These are phyloP conservation scores for Termitomyces titanicus DNA, from an alignment of 768 basidiomycete genomes.

Conservation along the genomic window DNA sequence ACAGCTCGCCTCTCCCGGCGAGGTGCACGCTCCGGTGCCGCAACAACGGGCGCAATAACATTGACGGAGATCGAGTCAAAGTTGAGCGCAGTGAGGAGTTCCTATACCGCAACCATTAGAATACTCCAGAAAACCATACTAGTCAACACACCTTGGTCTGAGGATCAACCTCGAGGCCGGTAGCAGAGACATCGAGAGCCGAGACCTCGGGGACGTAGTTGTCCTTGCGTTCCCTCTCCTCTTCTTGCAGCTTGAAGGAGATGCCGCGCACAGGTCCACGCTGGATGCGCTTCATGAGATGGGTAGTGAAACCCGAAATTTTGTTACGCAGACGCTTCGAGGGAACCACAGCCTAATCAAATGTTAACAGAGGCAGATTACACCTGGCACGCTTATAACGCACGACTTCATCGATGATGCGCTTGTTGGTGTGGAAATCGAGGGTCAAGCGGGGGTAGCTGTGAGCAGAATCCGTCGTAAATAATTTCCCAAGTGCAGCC, in stretches of 20 bases:
- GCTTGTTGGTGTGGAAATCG: slow-evolving; percentile 99
- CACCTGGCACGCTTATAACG: slow-evolving; percentile 11
- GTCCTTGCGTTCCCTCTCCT: slow-evolving; percentile 99
- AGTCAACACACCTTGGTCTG: slow-evolving; percentile 80
- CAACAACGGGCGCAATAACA: slow-evolving; percentile 62
- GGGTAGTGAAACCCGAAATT: slow-evolving; percentile 99
- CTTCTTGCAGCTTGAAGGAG: slow-evolving; percentile 99
- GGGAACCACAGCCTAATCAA: slow-evolving; percentile 77
- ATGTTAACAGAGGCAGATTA: background rate
- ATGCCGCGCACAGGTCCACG: slow-evolving; percentile 98
- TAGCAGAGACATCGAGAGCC: slow-evolving; percentile 77
- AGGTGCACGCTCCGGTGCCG: slow-evolving; percentile 64
- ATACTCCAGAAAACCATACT: background rate
- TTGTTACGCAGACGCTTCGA: slow-evolving; percentile 99
- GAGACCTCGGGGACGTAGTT: slow-evolving; percentile 99
- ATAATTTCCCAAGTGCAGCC: background rate
- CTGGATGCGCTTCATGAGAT: slow-evolving; percentile 99
- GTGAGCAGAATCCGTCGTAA: background rate
- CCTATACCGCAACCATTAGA: slow-evolving; percentile 39
- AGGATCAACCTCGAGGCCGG: slow-evolving; percentile 81
- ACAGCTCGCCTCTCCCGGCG: slow-evolving; percentile 77
- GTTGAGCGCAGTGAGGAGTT: slow-evolving; percentile 87
- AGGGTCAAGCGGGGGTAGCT: slow-evolving; percentile 99
- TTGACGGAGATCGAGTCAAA: slow-evolving; percentile 87
- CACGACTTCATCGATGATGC: slow-evolving; percentile 97